Conservation (phyloP, 352 stramenopile species). For the Halophytophthora polymorphica region DNA sequence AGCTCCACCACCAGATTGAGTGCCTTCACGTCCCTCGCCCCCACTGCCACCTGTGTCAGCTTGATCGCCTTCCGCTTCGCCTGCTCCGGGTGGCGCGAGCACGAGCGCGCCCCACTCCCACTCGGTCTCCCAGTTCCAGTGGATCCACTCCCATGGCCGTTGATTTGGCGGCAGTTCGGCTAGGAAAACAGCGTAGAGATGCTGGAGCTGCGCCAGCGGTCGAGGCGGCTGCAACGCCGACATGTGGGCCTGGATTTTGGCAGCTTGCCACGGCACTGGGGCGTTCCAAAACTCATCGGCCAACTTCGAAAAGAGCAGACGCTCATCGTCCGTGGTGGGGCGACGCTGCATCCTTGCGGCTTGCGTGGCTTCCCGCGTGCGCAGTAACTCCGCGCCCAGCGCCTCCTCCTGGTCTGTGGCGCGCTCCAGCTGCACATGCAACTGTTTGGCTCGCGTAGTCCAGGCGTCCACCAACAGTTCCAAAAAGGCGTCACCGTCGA, state of each 20-base stretch:
- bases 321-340: slow-evolving; percentile 34
- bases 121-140: slow-evolving; percentile 42
- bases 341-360: slow-evolving; percentile 35
- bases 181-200: slow-evolving; percentile 39
- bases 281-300: slow-evolving; percentile 73
- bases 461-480: slow-evolving; percentile 61
- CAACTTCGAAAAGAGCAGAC: slow-evolving; percentile 46
- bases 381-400: slow-evolving; percentile 21
- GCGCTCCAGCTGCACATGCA: slow-evolving; percentile 47
- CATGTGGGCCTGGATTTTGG: slow-evolving; percentile 36
- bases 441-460: slow-evolving; percentile 47
- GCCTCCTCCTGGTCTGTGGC: slow-evolving; percentile 61
- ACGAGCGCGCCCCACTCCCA: slow-evolving; percentile 44
- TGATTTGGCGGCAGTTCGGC: slow-evolving; percentile 18
- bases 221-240: slow-evolving; percentile 14
- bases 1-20: too few species aligned
- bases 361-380: slow-evolving; percentile 35
- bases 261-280: slow-evolving; percentile 44
- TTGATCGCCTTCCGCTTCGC: too few species aligned
- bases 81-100: slow-evolving; percentile 1
- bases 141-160: slow-evolving; percentile 40
- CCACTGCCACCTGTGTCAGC: too few species aligned
- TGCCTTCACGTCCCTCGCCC: too few species aligned
- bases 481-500: slow-evolving; percentile 73
- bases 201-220: slow-evolving; percentile 35